Conservation (phyloP, 805 yeast genomes). For the Monosporozyma yasuniensis region DNA sequence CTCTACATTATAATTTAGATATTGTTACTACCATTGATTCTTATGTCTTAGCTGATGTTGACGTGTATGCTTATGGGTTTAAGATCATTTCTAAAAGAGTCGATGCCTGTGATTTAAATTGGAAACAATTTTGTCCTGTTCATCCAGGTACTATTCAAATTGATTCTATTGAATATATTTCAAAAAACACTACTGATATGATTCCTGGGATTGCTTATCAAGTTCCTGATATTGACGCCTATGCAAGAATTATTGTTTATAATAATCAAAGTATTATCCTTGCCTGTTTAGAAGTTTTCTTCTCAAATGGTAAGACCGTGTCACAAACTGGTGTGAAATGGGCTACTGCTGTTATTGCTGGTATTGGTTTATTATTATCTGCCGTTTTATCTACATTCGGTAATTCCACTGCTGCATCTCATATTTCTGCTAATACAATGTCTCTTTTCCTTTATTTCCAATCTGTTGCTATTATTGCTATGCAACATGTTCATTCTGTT, state of each 20-base stretch:
- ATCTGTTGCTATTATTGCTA: constrained; percentile 71
- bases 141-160: constrained; percentile 75
- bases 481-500: constrained; percentile 77
- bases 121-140: constrained; percentile 89
- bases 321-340: constrained; percentile 78
- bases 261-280: constrained; percentile 34
- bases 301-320: constrained; percentile 73
- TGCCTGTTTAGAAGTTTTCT: constrained; percentile 70
- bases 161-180: constrained; percentile 57
- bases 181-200: constrained; percentile 39
- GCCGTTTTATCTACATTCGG: constrained; percentile 78
- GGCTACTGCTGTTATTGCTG: constrained; percentile 91
- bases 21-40: constrained; percentile 61
- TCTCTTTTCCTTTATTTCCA: constrained; percentile 85
- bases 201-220: constrained; percentile 82
- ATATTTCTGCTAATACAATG: constrained; percentile 81
- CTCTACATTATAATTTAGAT: constrained; percentile 61
- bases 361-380: constrained; percentile 73
- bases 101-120: constrained; percentile 53
- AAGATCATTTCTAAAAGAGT: constrained; percentile 48
- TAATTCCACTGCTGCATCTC: constrained; percentile 84
- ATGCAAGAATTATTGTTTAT: constrained; percentile 49
- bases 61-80: constrained; percentile 87
- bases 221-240: constrained; percentile 84
- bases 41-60: constrained; percentile 57